Percentiles rank a stretch among this genome's conserved stretches.
Conservation (phyloP, 352 stramenopile genomes). For the Globisporangium alternatum region DNA sequence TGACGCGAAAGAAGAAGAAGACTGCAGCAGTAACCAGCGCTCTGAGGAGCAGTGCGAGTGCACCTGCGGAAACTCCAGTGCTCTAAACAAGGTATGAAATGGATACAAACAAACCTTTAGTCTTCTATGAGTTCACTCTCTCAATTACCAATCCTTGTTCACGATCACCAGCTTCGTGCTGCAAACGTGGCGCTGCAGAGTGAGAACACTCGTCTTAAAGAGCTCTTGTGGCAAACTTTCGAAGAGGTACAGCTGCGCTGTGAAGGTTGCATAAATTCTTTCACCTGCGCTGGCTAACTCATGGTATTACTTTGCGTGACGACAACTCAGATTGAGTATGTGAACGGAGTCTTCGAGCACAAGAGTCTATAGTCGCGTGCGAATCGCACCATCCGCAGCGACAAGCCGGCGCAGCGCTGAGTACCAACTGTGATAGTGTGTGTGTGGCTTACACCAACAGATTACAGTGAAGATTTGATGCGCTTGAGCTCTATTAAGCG, state of each 20-base stretch:
- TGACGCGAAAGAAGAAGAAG: background rate
- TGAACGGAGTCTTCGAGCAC: background rate
- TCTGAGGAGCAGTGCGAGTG: background rate
- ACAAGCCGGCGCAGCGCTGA: background rate
- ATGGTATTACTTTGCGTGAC: background rate
- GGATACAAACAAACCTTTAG: background rate
- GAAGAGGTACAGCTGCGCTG: constrained; percentile 6
- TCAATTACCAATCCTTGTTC: background rate
- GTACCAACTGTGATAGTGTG: background rate
- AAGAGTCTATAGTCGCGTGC: background rate
- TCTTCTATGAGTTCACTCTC: constrained; percentile 10
- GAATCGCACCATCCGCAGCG: background rate
- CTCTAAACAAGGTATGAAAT: constrained; percentile 9
- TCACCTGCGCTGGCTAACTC: background rate
- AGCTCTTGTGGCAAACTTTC: constrained; percentile 36
- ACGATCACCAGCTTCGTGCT: constrained; percentile 9
- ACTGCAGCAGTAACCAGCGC: background rate
- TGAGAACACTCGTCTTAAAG: constrained; percentile 32
- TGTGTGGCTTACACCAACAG: too few relatives aligned
- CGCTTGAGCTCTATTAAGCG: background rate
- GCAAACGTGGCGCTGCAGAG: constrained; percentile 26
- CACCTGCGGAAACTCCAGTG: background rate
- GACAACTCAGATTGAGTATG: constrained; percentile 12
- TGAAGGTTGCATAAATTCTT: constrained; percentile 17
- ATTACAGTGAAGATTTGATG: background rate